Evolutionary conservation across 1,139 yeast genomes (phyloP).

Genomic region (Entelexis paramagnoliae): DNA sequence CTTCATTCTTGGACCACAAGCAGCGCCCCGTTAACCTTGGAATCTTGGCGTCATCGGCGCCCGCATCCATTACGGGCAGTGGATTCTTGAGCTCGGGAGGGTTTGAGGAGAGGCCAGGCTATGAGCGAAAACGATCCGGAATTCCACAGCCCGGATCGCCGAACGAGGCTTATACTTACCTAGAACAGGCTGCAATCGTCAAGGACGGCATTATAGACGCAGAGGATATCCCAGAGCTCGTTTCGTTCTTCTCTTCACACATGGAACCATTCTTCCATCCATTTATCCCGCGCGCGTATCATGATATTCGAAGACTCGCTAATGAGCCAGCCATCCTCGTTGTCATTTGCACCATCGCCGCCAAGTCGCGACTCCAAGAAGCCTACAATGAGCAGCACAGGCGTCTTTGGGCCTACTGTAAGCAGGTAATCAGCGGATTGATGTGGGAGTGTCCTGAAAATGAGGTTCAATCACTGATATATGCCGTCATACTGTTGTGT

Average conservation of each 20-base stretch:
- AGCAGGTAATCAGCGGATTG: constrained; percentile 27
- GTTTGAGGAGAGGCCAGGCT: not conserved
- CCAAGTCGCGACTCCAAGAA: constrained; percentile 9
- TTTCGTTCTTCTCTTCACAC: constrained; percentile 58
- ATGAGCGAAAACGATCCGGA: not conserved
- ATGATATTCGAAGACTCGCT: constrained; percentile 28
- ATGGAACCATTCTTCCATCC: constrained; percentile 72
- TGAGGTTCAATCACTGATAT: constrained; percentile 11
- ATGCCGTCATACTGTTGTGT: constrained; percentile 12
- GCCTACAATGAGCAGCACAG: constrained; percentile 6
- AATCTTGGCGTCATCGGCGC: not conserved
- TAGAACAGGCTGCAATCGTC: constrained; percentile 46
- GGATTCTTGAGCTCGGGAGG: not conserved
- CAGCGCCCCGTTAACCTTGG: not conserved
- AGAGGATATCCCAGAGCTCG: constrained; percentile 53
- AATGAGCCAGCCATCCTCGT: constrained; percentile 15
- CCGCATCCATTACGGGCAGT: not conserved
- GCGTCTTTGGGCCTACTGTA: constrained; percentile 69
- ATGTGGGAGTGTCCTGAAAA: constrained; percentile 14
- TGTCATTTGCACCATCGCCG: constrained; percentile 10
- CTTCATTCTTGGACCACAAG: not conserved
- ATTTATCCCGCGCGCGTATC: constrained; percentile 65
- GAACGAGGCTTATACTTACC: not conserved
- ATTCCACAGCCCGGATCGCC: no score
- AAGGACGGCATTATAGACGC: constrained; percentile 54